Conservation (phyloP, 352 stramenopile genomes). For the Phytophthora litchii region DNA sequence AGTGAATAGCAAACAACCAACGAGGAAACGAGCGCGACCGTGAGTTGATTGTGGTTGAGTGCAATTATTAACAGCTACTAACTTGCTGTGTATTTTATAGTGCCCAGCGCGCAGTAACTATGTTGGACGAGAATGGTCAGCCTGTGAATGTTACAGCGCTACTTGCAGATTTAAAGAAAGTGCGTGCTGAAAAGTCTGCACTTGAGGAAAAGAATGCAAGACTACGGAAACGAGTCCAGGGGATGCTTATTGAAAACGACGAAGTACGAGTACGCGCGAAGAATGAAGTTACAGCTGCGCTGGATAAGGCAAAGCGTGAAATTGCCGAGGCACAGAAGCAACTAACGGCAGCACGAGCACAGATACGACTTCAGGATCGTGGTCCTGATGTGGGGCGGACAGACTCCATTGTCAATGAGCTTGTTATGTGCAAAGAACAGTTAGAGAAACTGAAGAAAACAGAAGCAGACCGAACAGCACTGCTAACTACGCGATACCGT, state of each 20-base stretch:
- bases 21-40: slow-evolving; percentile 51
- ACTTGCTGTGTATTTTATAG: slow-evolving; percentile 14
- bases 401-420: slow-evolving; percentile 62
- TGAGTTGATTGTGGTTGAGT: slow-evolving; percentile 29
- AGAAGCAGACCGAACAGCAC: slow-evolving; percentile 52
- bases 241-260: slow-evolving; percentile 82
- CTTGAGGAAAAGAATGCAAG: slow-evolving; percentile 73
- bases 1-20: slow-evolving; percentile 20
- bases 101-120: slow-evolving; percentile 24
- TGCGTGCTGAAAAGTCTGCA: slow-evolving; percentile 47
- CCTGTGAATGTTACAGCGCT: slow-evolving; percentile 55
- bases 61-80: neutral
- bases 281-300: slow-evolving; percentile 48
- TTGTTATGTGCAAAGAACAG: slow-evolving; percentile 46
- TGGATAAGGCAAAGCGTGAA: slow-evolving; percentile 58
- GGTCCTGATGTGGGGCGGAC: slow-evolving; percentile 50
- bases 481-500: slow-evolving; percentile 55
- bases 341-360: slow-evolving; percentile 45
- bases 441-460: slow-evolving; percentile 54
- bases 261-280: slow-evolving; percentile 65
- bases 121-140: slow-evolving; percentile 30
- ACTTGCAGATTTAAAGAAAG: slow-evolving; percentile 63
- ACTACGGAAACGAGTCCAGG: slow-evolving; percentile 72
- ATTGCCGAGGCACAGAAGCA: slow-evolving; percentile 53
- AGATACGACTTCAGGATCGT: slow-evolving; percentile 67